These are phyloP conservation scores for Termitomyces sp. DNA, from an alignment of 768 basidiomycete species.

Conservation along the genomic window DNA sequence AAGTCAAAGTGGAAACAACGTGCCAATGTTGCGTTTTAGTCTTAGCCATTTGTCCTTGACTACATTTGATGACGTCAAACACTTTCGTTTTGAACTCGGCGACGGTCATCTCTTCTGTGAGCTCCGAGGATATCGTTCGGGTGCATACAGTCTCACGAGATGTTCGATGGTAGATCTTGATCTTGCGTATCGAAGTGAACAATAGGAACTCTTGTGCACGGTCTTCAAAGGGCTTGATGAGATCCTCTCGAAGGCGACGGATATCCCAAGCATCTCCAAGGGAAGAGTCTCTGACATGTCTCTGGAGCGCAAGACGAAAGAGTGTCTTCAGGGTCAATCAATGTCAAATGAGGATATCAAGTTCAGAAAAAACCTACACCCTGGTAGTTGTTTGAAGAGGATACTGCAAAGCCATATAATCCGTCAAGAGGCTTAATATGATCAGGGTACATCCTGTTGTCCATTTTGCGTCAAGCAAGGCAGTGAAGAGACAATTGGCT, in stretches of 20 bases:
- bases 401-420: constrained; percentile 33
- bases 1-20: constrained; percentile 2
- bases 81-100: neutral
- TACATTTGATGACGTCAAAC: neutral
- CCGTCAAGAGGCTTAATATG: constrained; percentile 36
- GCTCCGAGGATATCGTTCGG: neutral
- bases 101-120: neutral
- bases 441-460: constrained; percentile 33
- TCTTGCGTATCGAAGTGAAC: constrained; percentile 32
- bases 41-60: too few relatives aligned
- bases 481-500: neutral
- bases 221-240: constrained; percentile 26
- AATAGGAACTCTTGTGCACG: constrained; percentile 33
- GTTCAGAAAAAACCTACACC: constrained; percentile 29
- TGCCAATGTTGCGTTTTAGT: constrained; percentile 5
- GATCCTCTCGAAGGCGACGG: constrained; percentile 17
- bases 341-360: neutral
- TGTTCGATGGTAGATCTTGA: constrained; percentile 22
- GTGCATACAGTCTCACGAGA: neutral
- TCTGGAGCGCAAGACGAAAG: constrained; percentile 41
- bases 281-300: constrained; percentile 8
- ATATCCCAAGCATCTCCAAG: constrained; percentile 19
- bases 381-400: constrained; percentile 22
- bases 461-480: neutral
- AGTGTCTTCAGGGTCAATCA: constrained; percentile 29